Base-by-base conservation (phyloP, 805 yeast genomes). In the Yamadazyma laniorum region DNA sequence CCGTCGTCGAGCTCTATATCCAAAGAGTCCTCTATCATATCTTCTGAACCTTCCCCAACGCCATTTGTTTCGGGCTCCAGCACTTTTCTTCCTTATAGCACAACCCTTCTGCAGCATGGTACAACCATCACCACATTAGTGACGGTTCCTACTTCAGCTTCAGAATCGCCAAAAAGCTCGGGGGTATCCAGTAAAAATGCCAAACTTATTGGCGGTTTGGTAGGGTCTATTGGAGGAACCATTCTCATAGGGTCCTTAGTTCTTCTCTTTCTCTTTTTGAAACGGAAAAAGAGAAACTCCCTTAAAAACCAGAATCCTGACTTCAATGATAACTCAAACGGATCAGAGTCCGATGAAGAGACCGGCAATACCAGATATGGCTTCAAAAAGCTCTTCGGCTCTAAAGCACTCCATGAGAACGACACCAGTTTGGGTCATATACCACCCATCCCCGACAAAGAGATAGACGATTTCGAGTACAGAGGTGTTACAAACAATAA, bases 221-320 rank as follows among this genome's bases (percentile, higher is more conserved):
- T 68, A n/a, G 74, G 74, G 0, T 65, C 71, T 2, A 60, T 68
- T 17, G 74, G 73, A n/a, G 74, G 74, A 9, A 57, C 69, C 14
- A 58, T 68, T 18, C 53, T 66, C n/a, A 59, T 68, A 30, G 71
- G 69, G 0, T 52, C 56, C 3, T 43, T 65, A 14, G 70, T 66
- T 8, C 55, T 61, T 9, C 42, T 67, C 13, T 59, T 67, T 37
- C 47, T 68, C 26, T 60, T 63, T 42, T 50, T 65, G 47, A 65
- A 56, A 42, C 57, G 51, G 36, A 51, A 67, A 25, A 56, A 55
- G 45, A 48, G 51, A 30, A 45, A 47, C 12, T 35, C 53, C 17
- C 44, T 64, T 25, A 62, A 65, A 29, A 68, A 68, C 51, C 72
- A 65, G 44, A 61, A 65, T 25, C 74, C 74, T 3, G 72, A 68